These are phyloP conservation scores for Apophysomyces variabilis DNA, from an alignment of 371 early-diverging fungal genomes.

Conservation along the genomic window DNA sequence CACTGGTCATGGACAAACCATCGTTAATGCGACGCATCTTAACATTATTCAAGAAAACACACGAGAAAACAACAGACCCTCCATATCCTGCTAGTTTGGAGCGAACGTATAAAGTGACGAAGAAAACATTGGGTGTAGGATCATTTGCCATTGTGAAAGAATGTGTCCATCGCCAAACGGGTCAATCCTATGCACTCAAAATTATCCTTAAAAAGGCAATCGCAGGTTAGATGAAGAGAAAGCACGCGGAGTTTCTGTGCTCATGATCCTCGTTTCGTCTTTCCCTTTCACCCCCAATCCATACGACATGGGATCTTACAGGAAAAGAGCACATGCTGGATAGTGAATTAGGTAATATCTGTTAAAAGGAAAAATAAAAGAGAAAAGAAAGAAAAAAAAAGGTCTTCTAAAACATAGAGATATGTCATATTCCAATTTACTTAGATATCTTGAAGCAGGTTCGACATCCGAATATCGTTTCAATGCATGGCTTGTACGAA, in stretches of 20 bases:
- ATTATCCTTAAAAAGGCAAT: slow-evolving; percentile 75
- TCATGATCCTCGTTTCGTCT: too few relatives aligned
- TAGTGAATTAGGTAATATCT: slow-evolving; percentile 65
- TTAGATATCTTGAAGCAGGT: slow-evolving; percentile 76
- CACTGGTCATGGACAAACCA: slow-evolving; percentile 20
- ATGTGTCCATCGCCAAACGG: slow-evolving; percentile 55
- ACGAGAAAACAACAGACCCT: slow-evolving; percentile 32
- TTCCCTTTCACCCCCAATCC: too few relatives aligned
- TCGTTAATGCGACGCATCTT: slow-evolving; percentile 41
- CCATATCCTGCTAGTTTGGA: slow-evolving; percentile 43
- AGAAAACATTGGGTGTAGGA: slow-evolving; percentile 63
- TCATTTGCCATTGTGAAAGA: slow-evolving; percentile 84
- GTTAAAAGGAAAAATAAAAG: too few relatives aligned
- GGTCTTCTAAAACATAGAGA: too few relatives aligned
- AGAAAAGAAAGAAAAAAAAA: too few relatives aligned
- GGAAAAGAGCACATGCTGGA: slow-evolving; percentile 84
- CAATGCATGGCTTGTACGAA: slow-evolving; percentile 80
- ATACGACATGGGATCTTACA: slow-evolving; percentile 6
- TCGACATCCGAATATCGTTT: slow-evolving; percentile 81
- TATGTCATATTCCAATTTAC: background rate
- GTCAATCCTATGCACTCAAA: slow-evolving; percentile 76
- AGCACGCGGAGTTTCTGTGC: too few relatives aligned
- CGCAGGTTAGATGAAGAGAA: slow-evolving; percentile 31
- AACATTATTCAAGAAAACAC: slow-evolving; percentile 47
- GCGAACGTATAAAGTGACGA: slow-evolving; percentile 47